Base-by-base conservation (phyloP, 257 asterid genomes). In the Penstemon newberryi region DNA sequence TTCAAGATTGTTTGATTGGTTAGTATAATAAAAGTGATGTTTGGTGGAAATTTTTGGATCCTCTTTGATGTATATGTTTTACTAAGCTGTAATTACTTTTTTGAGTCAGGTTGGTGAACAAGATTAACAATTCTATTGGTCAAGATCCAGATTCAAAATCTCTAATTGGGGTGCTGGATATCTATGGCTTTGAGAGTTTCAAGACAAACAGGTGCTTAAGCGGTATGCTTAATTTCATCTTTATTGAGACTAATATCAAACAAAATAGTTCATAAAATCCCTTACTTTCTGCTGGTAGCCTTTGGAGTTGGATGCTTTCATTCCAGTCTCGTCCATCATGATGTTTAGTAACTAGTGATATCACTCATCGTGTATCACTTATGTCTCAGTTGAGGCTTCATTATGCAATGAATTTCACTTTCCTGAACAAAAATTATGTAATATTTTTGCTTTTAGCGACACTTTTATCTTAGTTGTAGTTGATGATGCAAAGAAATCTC, bases 151-250 rank as follows among this genome's bases (percentile, higher is more conserved):
- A 80, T 59, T 89, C 96, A 60, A 81, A 82, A 74, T 69, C 69
- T 69, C 82, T 89, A 71, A 91, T 91, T 66, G 97, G 97, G 70
- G 93, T 91, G 80, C 93, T 91, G 78, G 97, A 91, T 80, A 91
- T 91, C 50, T 91, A 91, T 82, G 97, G 97, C 76, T 91, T 91
- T 57, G 97, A 91, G 87, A 91, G 97, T 84, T 91, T 91, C 96
- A 89, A 89, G 93, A 87, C 91, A 84, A 91, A 91, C 96, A 91
- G 97, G 97, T 91, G 96, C 97, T 91, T 89, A 82, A 85, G 91
- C 67, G 97, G 97, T 91, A 91, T 81, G 97, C 97, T 89, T 89
- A 85, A 79, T 73, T 89, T 86, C 82, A 12, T 73, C 85, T 84
- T 83, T 74, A 70, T 77, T 72, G 80, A 77, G 75, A 80, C 71